Percentiles rank a stretch among this genome's conserved stretches.
phyloP scores from a whole-genome alignment of 257 asterid genomes.

The Vinca minor region DNA sequence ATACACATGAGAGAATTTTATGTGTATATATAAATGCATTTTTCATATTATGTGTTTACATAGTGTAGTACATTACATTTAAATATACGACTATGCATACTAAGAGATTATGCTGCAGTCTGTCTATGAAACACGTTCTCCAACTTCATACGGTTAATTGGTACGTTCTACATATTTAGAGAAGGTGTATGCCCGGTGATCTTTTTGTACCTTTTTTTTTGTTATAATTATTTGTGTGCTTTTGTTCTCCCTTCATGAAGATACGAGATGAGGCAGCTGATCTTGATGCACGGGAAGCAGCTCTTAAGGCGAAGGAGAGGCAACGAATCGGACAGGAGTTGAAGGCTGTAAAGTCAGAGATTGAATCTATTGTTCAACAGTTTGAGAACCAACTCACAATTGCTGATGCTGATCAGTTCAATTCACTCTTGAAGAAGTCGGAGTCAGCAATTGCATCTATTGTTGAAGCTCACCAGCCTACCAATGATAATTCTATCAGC shows the following conservation, averaged over 20 bases:
- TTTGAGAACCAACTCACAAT: conserved; percentile 56
- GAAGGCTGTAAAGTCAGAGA: conserved; percentile 41
- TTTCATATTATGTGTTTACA: not conserved
- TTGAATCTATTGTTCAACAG: conserved; percentile 47
- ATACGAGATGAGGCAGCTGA: conserved; percentile 60
- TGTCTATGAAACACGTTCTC: too few relatives aligned
- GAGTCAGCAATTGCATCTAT: conserved; percentile 59
- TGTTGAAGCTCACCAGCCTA: conserved; percentile 51
- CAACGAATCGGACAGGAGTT: conserved; percentile 46
- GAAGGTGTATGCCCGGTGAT: not conserved
- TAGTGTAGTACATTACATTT: not conserved
- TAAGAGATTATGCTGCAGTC: too few relatives aligned
- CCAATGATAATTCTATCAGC: conserved; percentile 25
- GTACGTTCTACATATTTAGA: too few relatives aligned
- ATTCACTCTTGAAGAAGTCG: conserved; percentile 51
- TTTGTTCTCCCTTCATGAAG: conserved; percentile 29
- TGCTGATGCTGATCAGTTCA: conserved; percentile 33
- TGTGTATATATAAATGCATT: not conserved
- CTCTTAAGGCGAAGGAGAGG: conserved; percentile 66
- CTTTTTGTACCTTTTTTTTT: not conserved
- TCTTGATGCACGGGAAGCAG: conserved; percentile 68
- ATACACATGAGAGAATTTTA: not conserved
- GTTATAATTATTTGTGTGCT: conserved; percentile 7
- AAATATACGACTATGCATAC: not conserved
- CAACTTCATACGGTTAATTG: too few relatives aligned